Percentiles rank a stretch among this genome's conserved stretches.
phyloP scores from a whole-genome alignment of 371 early-diverging fungal species.

The Chytridiales sp. region DNA sequence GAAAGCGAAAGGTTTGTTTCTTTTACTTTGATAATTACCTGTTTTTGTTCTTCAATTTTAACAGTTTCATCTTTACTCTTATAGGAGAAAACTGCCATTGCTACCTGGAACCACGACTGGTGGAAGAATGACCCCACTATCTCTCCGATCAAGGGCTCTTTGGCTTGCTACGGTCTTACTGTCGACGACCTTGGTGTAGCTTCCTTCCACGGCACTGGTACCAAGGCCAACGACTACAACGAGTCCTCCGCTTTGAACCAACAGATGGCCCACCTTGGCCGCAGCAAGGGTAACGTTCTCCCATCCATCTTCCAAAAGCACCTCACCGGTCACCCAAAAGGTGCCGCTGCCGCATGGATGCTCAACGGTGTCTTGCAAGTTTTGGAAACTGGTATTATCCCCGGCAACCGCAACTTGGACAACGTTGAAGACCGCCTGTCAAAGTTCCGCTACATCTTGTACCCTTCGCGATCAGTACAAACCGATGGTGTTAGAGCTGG shows the following conservation, averaged over 20 bases:
- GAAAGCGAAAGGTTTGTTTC: constrained; percentile 66
- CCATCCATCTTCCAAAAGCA: constrained; percentile 92
- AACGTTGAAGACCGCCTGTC: constrained; percentile 83
- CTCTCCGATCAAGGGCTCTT: constrained; percentile 88
- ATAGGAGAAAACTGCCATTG: constrained; percentile 78
- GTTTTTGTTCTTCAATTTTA: too few species aligned
- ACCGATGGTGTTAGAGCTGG: constrained; percentile 94
- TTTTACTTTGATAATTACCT: too few species aligned
- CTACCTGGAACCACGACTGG: constrained; percentile 87
- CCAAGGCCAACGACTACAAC: constrained; percentile 96
- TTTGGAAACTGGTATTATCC: constrained; percentile 84
- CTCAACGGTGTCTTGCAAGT: constrained; percentile 90
- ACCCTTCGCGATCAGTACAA: constrained; percentile 84
- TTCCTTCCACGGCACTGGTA: constrained; percentile 98
- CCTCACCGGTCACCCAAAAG: constrained; percentile 96
- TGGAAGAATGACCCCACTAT: constrained; percentile 79
- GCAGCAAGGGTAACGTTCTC: constrained; percentile 80
- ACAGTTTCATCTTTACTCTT: too few species aligned
- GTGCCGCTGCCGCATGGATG: constrained; percentile 98
- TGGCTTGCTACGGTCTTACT: constrained; percentile 87
- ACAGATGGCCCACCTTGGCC: constrained; percentile 87
- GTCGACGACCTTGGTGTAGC: constrained; percentile 93
- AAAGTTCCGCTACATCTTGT: constrained; percentile 80
- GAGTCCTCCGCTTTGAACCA: constrained; percentile 87
- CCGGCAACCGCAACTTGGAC: constrained; percentile 96